Evolutionary conservation across 1,284 basidiomycete genomes (phyloP).

Genomic region (Sporisorium sorghi): DNA sequence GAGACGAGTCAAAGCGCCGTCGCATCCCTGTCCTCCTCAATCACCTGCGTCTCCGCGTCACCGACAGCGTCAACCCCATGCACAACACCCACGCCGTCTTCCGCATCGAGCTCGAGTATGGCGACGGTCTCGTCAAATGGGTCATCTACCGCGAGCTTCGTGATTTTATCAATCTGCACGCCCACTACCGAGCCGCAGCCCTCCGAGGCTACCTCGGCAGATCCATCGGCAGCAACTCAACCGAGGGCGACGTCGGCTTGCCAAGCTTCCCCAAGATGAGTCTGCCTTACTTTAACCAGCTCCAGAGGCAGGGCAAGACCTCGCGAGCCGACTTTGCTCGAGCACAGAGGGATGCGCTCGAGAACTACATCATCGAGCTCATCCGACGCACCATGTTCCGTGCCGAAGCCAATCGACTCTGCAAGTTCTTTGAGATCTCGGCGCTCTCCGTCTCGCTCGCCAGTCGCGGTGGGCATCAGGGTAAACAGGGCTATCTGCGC

Average conservation of each 20-base stretch:
- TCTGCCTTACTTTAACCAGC: conserved; percentile 85
- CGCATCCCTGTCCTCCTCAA: conserved; percentile 89
- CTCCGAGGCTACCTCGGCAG: conserved; percentile 62
- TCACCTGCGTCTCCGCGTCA: conserved; percentile 83
- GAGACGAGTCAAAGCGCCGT: conserved; percentile 85
- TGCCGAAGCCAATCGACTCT: conserved; percentile 88
- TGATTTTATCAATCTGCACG: conserved; percentile 90
- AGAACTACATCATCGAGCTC: conserved; percentile 88
- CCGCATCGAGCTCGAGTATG: conserved; percentile 95
- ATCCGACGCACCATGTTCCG: conserved; percentile 90
- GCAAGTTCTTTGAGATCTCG: conserved; percentile 94
- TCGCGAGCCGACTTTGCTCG: conserved; percentile 80
- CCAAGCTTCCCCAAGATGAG: conserved; percentile 91
- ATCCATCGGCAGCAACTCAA: conserved; percentile 44
- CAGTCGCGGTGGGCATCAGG: conserved; percentile 79
- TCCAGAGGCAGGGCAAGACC: conserved; percentile 70
- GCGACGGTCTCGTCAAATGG: conserved; percentile 89
- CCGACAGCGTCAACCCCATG: conserved; percentile 85
- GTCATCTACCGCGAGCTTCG: conserved; percentile 93
- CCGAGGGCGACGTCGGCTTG: conserved; percentile 75
- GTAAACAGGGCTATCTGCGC: conserved; percentile 86
- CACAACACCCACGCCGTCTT: conserved; percentile 84
- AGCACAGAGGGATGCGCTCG: conserved; percentile 82
- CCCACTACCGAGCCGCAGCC: conserved; percentile 84
- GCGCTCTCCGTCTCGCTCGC: conserved; percentile 87